A percentile compares a stretch with the other conserved stretches of the same genome.
phyloP scores from a whole-genome alignment of 176 grass and related monocot genomes.

The Cenchrus americanus region DNA sequence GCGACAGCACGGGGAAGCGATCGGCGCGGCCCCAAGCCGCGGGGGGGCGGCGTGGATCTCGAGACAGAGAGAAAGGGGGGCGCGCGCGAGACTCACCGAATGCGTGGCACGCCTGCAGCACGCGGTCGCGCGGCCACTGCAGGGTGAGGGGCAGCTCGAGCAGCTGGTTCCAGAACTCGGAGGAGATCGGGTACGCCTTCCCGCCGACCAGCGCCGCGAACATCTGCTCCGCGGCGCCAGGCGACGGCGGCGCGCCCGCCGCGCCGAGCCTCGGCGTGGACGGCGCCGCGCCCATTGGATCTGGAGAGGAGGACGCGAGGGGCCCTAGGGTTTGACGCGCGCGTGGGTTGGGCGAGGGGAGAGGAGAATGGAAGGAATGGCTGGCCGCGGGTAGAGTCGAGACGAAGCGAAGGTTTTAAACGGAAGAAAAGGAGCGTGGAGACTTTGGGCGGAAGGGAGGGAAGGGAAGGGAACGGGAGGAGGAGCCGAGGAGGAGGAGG shows the following conservation, averaged over 20 bases:
- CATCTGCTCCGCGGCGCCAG: conserved; percentile 73
- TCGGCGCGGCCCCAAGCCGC: neutral
- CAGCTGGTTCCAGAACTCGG: conserved; percentile 94
- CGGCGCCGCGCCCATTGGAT: conserved; percentile 89
- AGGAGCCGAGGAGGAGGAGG: neutral
- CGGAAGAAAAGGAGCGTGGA: conserved; percentile 43
- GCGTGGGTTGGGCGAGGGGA: conserved; percentile 25
- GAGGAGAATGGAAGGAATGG: conserved; percentile 6
- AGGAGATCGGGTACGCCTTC: conserved; percentile 73
- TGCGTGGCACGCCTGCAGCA: conserved; percentile 86
- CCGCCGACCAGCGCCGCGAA: conserved; percentile 81
- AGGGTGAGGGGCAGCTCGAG: conserved; percentile 89
- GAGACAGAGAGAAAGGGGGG: neutral
- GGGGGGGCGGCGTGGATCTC: conserved; percentile 36
- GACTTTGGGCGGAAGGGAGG: conserved; percentile 47
- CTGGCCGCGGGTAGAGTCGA: conserved; percentile 45
- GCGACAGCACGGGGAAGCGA: neutral
- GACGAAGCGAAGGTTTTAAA: conserved; percentile 62
- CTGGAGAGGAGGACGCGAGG: conserved; percentile 22
- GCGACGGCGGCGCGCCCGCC: conserved; percentile 27
- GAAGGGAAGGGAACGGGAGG: conserved; percentile 16
- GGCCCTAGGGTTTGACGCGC: conserved; percentile 53
- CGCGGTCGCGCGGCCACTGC: conserved; percentile 89
- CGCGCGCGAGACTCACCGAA: conserved; percentile 58
- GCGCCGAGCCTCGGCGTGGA: conserved; percentile 77